Conservation (phyloP, 2,329 filamentous ascomycete species). For the Pseudogymnoascus sp. region DNA sequence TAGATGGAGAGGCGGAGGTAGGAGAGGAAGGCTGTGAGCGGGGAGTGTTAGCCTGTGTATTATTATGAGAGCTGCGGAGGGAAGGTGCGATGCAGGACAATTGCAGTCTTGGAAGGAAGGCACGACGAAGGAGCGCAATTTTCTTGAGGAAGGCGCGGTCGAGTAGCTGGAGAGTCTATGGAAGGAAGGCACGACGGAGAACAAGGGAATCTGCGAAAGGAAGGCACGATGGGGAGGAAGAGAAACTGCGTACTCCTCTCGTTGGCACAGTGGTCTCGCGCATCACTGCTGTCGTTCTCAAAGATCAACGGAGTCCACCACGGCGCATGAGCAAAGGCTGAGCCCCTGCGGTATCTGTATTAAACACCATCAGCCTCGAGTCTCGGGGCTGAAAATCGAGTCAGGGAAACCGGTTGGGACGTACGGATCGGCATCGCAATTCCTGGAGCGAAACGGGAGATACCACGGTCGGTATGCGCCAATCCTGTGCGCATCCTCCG, state of each 20-base stretch:
- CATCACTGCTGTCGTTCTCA: constrained; percentile 59
- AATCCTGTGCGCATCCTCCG: background rate
- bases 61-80: constrained; percentile 54
- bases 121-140: constrained; percentile 15
- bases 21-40: constrained; percentile 72
- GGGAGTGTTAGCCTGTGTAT: constrained; percentile 32
- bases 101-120: background rate
- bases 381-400: background rate
- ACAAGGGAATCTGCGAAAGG: background rate
- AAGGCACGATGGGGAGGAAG: background rate
- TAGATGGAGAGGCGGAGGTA: constrained; percentile 86
- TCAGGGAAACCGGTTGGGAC: background rate
- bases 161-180: background rate
- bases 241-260: constrained; percentile 32
- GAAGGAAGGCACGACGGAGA: background rate
- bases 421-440: constrained; percentile 21
- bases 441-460: constrained; percentile 40
- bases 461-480: constrained; percentile 42
- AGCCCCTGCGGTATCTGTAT: background rate
- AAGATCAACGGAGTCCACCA: constrained; percentile 46
- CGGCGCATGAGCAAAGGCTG: background rate
- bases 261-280: constrained; percentile 47
- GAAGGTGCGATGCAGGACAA: constrained; percentile 28
- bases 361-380: constrained; percentile 15
- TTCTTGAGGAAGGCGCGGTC: background rate